Base-by-base conservation (phyloP, 148 eudicot genomes). In the Amaranthus cruentus region DNA sequence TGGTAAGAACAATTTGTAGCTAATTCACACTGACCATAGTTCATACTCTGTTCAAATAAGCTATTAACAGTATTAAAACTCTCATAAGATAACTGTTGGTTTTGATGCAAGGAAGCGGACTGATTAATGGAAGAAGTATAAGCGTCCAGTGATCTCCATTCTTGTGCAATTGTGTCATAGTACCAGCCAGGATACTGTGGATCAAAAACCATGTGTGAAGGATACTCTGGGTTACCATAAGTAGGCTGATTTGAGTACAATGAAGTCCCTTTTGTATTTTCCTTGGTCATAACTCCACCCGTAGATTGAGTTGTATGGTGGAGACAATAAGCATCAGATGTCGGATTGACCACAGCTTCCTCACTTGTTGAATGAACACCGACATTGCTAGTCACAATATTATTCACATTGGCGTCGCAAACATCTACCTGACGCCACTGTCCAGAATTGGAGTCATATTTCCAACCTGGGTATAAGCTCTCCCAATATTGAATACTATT, bases 131-230 rank as follows among this genome's bases (percentile, higher is more conserved):
- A 79, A 50, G 83, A 57, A 13, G 14, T 56, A 66, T 90, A 93
- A 46, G 87, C 69, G 53, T 93, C 98, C 74, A 93, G 73, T 8
- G 85, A 69, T 43, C 60, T 70, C 96, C 98, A 93, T 70, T 87
- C 93, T 68, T 77, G 88, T 73, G 86, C 70, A 81, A 73, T 80
- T 21, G 89, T 83, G 77, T 91, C 90, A 77, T 87, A 89, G 74
- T 91, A 91, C 94, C 91, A 89, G 71, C 89, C 94, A 77, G 97
- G 97, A 76, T 89, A 91, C 54, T 88, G 97, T 38, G 97, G 87
- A 80, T 91, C 94, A 80, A 89, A 89, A 46, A 85, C 68, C 93
- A 91, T 89, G 77, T 91, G 79, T 56, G 85, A 54, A 28, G 97
- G 94, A 76, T 87, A 91, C 54, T 70, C 86, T 58, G 71, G 70